Conservation (phyloP, 108 stramenopile species). For the Cyclotella baltica region DNA sequence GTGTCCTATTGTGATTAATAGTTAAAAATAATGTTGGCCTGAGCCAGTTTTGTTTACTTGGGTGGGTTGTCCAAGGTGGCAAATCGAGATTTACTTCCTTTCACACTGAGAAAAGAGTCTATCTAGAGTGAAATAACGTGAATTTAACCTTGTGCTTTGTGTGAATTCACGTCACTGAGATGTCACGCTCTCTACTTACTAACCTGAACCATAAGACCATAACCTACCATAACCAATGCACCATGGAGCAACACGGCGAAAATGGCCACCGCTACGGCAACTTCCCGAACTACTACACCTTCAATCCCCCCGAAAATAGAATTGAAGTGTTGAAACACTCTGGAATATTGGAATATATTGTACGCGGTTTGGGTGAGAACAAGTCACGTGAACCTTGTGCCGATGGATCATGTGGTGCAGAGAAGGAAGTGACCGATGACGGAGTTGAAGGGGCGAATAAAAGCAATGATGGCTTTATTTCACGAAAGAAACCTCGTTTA, state of each 20-base stretch:
- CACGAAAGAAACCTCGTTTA: slow-evolving; percentile 21
- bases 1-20: not conserved
- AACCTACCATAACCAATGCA: too few relatives aligned
- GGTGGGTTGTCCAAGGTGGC: too few relatives aligned
- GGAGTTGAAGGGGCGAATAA: not conserved
- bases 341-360: slow-evolving; percentile 30
- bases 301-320: slow-evolving; percentile 56
- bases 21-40: too few relatives aligned
- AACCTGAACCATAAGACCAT: too few relatives aligned
- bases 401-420: not conserved
- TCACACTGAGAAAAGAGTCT: too few relatives aligned
- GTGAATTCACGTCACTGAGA: too few relatives aligned
- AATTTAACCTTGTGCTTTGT: too few relatives aligned
- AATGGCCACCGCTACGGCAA: slow-evolving; percentile 49
- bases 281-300: slow-evolving; percentile 66
- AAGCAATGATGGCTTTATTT: not conserved
- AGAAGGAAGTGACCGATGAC: not conserved
- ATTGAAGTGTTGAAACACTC: slow-evolving; percentile 24
- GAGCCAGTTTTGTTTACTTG: too few relatives aligned
- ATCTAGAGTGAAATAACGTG: too few relatives aligned
- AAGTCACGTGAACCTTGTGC: not conserved
- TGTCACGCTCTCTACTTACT: too few relatives aligned
- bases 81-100: too few relatives aligned
- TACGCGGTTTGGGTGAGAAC: slow-evolving; percentile 5
- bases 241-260: slow-evolving; percentile 6